These are phyloP conservation scores for Lyophyllum atratum DNA, from an alignment of 768 basidiomycete genomes.

Conservation along the genomic window DNA sequence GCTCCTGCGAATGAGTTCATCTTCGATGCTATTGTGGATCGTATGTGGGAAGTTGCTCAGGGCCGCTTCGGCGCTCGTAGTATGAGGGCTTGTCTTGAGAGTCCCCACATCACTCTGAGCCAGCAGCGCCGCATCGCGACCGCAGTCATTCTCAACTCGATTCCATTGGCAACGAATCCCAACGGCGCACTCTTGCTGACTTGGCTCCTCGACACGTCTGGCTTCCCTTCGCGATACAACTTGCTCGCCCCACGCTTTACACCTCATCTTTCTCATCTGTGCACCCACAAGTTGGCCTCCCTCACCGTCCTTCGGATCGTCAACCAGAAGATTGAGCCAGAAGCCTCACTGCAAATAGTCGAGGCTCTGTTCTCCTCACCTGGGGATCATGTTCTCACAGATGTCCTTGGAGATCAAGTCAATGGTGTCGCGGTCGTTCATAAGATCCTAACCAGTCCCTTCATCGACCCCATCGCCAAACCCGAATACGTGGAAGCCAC, in stretches of 20 bases:
- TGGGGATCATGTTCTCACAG: conserved; percentile 87
- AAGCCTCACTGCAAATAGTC: conserved; percentile 84
- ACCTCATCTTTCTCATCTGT: conserved; percentile 93
- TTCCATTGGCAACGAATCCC: conserved; percentile 95
- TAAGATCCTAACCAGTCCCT: conserved; percentile 88
- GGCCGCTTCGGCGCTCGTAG: conserved; percentile 97
- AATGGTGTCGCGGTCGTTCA: conserved; percentile 92
- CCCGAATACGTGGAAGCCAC: conserved; percentile 79
- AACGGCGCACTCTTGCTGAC: conserved; percentile 95
- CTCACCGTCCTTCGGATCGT: conserved; percentile 93
- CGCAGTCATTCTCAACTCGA: conserved; percentile 94
- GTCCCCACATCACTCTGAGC: conserved; percentile 79
- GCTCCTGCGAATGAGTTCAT: conserved; percentile 92
- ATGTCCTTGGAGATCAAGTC: conserved; percentile 94
- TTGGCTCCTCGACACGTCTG: conserved; percentile 95
- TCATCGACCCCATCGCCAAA: conserved; percentile 74
- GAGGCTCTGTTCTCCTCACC: conserved; percentile 90
- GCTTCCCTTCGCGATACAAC: conserved; percentile 93
- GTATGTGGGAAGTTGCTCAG: conserved; percentile 98
- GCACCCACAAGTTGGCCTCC: conserved; percentile 97
- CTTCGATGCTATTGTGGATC: conserved; percentile 96
- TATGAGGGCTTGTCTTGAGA: conserved; percentile 96
- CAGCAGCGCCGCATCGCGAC: conserved; percentile 96
- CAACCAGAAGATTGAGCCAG: conserved; percentile 93
- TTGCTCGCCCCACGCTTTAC: conserved; percentile 95